A percentile compares a stretch with the other conserved stretches of the same genome.
These are phyloP conservation scores for Starmerella kuoi DNA, from an alignment of 805 yeast species.

Conservation along the genomic window DNA sequence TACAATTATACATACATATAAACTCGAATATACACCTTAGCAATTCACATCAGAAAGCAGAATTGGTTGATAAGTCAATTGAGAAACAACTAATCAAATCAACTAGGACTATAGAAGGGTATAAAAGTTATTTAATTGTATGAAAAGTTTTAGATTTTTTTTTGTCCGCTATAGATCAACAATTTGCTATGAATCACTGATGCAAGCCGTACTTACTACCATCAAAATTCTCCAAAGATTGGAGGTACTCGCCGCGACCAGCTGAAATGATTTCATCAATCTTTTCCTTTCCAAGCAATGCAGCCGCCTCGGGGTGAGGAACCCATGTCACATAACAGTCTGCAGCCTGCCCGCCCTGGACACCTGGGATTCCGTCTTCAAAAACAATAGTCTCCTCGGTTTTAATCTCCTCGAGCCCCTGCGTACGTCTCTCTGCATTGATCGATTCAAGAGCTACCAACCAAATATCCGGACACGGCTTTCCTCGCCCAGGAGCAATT, in stretches of 20 bases:
- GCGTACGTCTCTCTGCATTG: slow-evolving; percentile 40
- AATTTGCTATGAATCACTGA: too few species aligned
- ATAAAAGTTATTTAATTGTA: too few species aligned
- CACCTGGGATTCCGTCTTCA: slow-evolving; percentile 94
- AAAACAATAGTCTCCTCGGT: slow-evolving; percentile 79
- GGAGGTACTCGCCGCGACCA: slow-evolving; percentile 43
- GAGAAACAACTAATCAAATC: too few species aligned
- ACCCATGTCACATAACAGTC: slow-evolving; percentile 88
- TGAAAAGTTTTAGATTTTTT: too few species aligned
- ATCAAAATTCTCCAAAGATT: slow-evolving; percentile 43
- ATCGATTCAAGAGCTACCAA: slow-evolving; percentile 59
- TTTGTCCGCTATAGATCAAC: too few species aligned
- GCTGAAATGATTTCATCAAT: slow-evolving; percentile 36
- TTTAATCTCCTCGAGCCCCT: slow-evolving; percentile 37
- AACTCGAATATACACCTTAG: too few species aligned
- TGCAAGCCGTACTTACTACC: slow-evolving; percentile 30
- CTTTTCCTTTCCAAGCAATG: slow-evolving; percentile 41
- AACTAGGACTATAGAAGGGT: too few species aligned
- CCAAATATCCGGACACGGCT: slow-evolving; percentile 93
- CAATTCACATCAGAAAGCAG: too few species aligned
- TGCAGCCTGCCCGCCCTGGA: slow-evolving; percentile 67
- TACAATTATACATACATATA: too few species aligned
- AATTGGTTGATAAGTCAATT: too few species aligned
- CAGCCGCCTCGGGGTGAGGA: slow-evolving; percentile 66
- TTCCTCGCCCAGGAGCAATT: slow-evolving; percentile 75